phyloP scores from a whole-genome alignment of 75 land plant species.

The Sequoia sempervirens region DNA sequence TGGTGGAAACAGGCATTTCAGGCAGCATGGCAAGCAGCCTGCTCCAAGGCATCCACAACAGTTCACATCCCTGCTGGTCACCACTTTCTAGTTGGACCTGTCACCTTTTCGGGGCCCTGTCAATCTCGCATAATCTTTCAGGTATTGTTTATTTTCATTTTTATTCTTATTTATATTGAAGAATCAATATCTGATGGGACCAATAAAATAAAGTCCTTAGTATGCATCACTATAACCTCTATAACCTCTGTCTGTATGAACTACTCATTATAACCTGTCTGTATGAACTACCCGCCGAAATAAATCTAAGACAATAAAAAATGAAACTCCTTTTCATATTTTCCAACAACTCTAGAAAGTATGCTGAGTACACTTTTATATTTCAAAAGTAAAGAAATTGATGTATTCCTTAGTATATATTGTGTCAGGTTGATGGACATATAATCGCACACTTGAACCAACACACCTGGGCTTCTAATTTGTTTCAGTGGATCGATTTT shows the following conservation, averaged over 20 bases:
- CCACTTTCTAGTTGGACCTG: constrained; percentile 54
- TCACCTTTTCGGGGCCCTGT: constrained; percentile 70
- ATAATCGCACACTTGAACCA: constrained; percentile 64
- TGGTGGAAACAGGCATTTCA: constrained; percentile 61
- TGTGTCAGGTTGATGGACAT: constrained; percentile 71
- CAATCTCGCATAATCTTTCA: constrained; percentile 48
- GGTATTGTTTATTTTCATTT: constrained; percentile 14
- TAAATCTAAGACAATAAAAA: too few relatives aligned
- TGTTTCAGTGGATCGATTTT: constrained; percentile 70
- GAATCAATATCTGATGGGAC: too few relatives aligned
- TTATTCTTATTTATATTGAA: too few relatives aligned
- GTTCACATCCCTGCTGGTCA: constrained; percentile 45
- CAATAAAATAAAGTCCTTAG: too few relatives aligned
- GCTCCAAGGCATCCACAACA: constrained; percentile 46
- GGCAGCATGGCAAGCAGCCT: constrained; percentile 73
- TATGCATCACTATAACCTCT: too few relatives aligned
- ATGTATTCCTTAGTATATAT: not conserved
- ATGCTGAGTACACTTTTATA: not conserved
- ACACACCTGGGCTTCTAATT: constrained; percentile 42
- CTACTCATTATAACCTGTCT: too few relatives aligned
- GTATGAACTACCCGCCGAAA: too few relatives aligned
- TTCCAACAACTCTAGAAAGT: too few relatives aligned
- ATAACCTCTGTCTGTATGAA: too few relatives aligned
- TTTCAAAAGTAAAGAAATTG: not conserved
- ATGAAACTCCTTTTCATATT: too few relatives aligned